These are phyloP conservation scores for Rheum nobile DNA, from an alignment of 148 eudicot species.

Conservation along the genomic window DNA sequence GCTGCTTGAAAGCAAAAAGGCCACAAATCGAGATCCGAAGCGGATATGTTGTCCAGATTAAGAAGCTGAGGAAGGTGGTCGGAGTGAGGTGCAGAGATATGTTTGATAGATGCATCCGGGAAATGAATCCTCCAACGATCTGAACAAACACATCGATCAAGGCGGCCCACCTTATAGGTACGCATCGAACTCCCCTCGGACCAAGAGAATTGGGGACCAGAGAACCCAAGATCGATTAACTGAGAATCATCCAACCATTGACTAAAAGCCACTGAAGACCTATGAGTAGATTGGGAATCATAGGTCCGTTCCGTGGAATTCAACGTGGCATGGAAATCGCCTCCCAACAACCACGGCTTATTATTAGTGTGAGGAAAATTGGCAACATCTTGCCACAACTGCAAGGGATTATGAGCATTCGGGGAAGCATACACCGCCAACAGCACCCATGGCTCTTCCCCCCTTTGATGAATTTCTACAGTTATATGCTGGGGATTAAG, in stretches of 20 bases:
- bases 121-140: neutral
- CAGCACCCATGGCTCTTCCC: neutral
- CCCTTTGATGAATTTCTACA: neutral
- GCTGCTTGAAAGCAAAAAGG: no score
- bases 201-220: neutral
- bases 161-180: neutral
- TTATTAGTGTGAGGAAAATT: neutral
- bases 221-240: neutral
- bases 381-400: neutral
- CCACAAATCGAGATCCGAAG: no score
- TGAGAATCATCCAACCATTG: neutral
- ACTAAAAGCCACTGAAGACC: no score
- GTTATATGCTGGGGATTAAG: neutral
- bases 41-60: no score
- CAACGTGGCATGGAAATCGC: neutral
- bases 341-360: neutral
- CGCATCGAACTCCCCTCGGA: rapidly evolving
- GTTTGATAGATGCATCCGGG: neutral
- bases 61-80: neutral
- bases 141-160: neutral
- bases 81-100: neutral
- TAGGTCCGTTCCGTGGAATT: neutral
- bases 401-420: neutral
- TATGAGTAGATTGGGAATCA: neutral
- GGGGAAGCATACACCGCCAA: neutral